Evolutionary conservation across 805 yeast genomes (phyloP).

Genomic region (Myxozyma kluyveri): DNA sequence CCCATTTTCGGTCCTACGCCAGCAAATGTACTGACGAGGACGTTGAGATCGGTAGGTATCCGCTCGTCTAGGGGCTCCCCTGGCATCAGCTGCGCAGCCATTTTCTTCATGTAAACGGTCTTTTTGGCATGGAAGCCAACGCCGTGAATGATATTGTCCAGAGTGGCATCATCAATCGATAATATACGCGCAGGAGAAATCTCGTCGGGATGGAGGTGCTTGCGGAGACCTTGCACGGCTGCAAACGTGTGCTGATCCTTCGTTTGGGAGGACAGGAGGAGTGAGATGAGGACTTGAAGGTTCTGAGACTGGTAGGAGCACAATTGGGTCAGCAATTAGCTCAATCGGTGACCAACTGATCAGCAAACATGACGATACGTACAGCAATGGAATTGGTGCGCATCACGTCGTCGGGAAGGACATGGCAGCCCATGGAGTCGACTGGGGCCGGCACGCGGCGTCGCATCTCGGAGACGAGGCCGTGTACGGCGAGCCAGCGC

Average conservation of each 20-base stretch:
- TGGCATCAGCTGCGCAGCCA: slow-evolving; percentile 53
- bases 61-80: slow-evolving; percentile 47
- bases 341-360: background rate
- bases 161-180: slow-evolving; percentile 10
- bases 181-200: slow-evolving; percentile 48
- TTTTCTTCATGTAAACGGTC: slow-evolving; percentile 62
- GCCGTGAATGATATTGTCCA: slow-evolving; percentile 61
- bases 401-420: slow-evolving; percentile 41
- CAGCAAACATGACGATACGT: background rate
- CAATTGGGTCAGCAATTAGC: slow-evolving; percentile 11
- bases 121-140: slow-evolving; percentile 88
- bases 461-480: slow-evolving; percentile 52
- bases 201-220: slow-evolving; percentile 39
- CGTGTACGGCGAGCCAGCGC: slow-evolving; percentile 19
- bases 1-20: slow-evolving; percentile 99
- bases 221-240: slow-evolving; percentile 64
- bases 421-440: slow-evolving; percentile 82
- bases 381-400: slow-evolving; percentile 21
- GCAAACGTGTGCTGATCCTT: slow-evolving; percentile 80
- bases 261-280: slow-evolving; percentile 89
- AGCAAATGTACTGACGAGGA: slow-evolving; percentile 60
- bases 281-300: slow-evolving; percentile 71
- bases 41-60: slow-evolving; percentile 67
- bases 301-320: slow-evolving; percentile 46
- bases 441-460: slow-evolving; percentile 71